Evolutionary conservation across 306 rosid genomes (phyloP).

Genomic region (Albizia julibrissin): DNA sequence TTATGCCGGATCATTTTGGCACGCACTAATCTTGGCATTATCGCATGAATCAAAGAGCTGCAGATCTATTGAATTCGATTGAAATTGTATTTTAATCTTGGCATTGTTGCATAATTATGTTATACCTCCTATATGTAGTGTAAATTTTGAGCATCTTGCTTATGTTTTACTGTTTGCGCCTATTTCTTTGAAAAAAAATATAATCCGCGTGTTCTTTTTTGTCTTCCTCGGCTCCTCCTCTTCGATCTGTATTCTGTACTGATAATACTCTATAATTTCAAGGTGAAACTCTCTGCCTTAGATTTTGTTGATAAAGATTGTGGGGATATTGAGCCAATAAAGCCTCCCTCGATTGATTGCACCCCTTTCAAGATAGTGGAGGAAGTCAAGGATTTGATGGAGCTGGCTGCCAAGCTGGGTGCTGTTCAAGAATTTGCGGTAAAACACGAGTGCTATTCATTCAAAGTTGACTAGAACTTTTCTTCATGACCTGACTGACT

Average conservation of each 20-base stretch:
- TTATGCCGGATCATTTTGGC: not conserved
- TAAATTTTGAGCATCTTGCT: constrained; percentile 1
- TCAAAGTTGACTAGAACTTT: constrained; percentile 9
- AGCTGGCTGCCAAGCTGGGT: constrained; percentile 75
- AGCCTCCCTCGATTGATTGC: constrained; percentile 59
- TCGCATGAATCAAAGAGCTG: not conserved
- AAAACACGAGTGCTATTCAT: constrained; percentile 21
- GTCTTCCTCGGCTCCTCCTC: not conserved
- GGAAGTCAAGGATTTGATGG: constrained; percentile 77
- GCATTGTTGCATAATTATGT: constrained; percentile 4
- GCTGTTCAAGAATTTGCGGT: constrained; percentile 88
- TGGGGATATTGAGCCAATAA: constrained; percentile 48
- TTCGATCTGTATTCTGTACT: constrained; percentile 17
- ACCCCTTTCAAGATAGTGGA: constrained; percentile 79
- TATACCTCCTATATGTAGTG: not conserved
- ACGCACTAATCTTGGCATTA: not conserved
- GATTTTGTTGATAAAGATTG: constrained; percentile 70
- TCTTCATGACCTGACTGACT: constrained; percentile 15
- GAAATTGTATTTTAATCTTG: constrained; percentile 3
- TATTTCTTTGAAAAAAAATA: not conserved
- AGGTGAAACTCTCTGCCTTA: constrained; percentile 65
- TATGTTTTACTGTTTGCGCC: not conserved
- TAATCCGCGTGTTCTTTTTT: not conserved
- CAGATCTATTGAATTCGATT: not conserved
- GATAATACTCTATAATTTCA: constrained; percentile 31